These are phyloP conservation scores for Fusarium buharicum DNA, from an alignment of 2,329 filamentous ascomycete species.

Conservation along the genomic window DNA sequence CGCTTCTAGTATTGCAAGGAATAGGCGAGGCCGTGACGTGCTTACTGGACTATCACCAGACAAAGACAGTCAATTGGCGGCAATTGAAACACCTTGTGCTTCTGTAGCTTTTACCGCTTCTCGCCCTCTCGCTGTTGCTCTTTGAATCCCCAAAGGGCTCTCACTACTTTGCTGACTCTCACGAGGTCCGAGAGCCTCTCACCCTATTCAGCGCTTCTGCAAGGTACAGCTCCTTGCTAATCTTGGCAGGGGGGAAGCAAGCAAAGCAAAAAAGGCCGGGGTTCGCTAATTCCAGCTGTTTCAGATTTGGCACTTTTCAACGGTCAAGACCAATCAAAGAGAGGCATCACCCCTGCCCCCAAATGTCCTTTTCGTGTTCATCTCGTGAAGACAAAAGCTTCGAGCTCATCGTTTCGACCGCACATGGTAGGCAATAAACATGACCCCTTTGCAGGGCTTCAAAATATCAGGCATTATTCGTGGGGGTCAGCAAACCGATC, in stretches of 20 bases:
- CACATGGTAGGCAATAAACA: constrained; percentile 12
- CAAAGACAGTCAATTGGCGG: constrained; percentile 3
- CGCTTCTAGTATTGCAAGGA: constrained; percentile 4
- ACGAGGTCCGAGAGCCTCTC: constrained; percentile 12
- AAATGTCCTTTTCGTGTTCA: constrained; percentile 15
- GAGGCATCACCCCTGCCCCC: not conserved
- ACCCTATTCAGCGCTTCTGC: constrained; percentile 26
- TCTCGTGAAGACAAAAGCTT: constrained; percentile 1
- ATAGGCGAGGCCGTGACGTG: constrained; percentile 7
- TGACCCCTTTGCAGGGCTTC: constrained; percentile 7
- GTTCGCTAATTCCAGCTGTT: constrained; percentile 33
- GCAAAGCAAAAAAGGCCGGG: constrained; percentile 2
- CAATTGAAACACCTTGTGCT: constrained; percentile 12
- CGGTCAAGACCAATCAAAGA: constrained; percentile 26
- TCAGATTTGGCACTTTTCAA: constrained; percentile 27
- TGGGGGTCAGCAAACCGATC: constrained; percentile 14
- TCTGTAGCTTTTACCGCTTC: not conserved
- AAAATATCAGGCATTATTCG: not conserved
- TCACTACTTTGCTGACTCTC: constrained; percentile 6
- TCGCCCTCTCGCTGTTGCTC: not conserved
- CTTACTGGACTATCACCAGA: constrained; percentile 5
- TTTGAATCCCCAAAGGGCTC: constrained; percentile 7
- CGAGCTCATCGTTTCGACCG: constrained; percentile 14
- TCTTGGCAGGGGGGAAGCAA: constrained; percentile 18
- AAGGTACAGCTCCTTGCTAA: constrained; percentile 34